Evolutionary conservation across 1,284 basidiomycete species (phyloP).

Genomic region (Caloboletus firmus): DNA sequence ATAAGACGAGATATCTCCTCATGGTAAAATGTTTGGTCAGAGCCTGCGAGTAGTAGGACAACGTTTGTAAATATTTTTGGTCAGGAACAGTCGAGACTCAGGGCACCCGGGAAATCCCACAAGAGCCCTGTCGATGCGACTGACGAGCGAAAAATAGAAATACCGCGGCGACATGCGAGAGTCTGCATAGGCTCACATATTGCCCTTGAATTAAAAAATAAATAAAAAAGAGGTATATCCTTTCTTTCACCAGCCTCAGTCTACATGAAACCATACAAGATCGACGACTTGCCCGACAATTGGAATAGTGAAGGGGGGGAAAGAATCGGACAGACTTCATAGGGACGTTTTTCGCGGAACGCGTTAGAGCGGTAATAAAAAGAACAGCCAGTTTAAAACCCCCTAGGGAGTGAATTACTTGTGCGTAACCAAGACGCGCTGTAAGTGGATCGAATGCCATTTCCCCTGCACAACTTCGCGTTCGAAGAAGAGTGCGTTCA

Average conservation of each 20-base stretch:
- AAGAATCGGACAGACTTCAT: slow-evolving; percentile 3
- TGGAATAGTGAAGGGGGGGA: not conserved
- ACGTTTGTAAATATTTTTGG: not conserved
- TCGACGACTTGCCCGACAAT: slow-evolving; percentile 4
- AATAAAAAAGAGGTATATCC: not conserved
- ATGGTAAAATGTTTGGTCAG: not conserved
- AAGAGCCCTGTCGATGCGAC: not conserved
- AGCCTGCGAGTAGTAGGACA: not conserved
- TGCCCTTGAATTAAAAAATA: not conserved
- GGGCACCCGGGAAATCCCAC: not conserved
- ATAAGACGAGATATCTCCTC: not conserved
- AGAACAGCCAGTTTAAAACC: slow-evolving; percentile 1
- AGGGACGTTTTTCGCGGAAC: slow-evolving; percentile 5
- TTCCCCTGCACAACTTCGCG: slow-evolving; percentile 6
- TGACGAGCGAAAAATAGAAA: not conserved
- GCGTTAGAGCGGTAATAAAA: slow-evolving; percentile 20
- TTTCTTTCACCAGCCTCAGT: not conserved
- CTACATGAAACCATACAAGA: slow-evolving; percentile 3
- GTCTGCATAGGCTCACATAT: not conserved
- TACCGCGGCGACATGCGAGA: not conserved
- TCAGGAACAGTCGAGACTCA: not conserved
- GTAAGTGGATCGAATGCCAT: slow-evolving; percentile 4
- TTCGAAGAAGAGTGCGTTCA: slow-evolving; percentile 6
- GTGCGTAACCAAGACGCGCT: slow-evolving; percentile 6
- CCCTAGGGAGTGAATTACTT: slow-evolving; percentile 2